Evolutionary conservation across 345 rosid species (phyloP).

Genomic region (Pugionium cornutum): DNA sequence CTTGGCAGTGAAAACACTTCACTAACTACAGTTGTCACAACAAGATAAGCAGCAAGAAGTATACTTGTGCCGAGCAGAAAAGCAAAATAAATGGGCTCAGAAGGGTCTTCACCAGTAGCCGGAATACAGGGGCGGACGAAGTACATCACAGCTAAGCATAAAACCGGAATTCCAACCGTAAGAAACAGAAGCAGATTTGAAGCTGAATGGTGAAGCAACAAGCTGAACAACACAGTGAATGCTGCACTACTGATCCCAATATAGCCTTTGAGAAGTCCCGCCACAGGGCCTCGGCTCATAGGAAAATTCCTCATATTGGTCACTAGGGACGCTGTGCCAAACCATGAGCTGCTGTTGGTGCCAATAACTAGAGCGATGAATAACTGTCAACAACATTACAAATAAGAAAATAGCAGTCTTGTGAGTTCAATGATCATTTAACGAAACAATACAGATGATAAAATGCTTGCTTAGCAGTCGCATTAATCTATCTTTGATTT

Average conservation of each 20-base stretch:
- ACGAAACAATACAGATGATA: neutral
- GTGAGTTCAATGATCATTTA: conserved; percentile 8
- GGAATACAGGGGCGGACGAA: conserved; percentile 81
- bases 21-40: conserved; percentile 52
- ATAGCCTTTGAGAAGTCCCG: conserved; percentile 80
- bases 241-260: conserved; percentile 77
- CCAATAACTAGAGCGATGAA: conserved; percentile 74
- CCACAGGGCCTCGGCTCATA: conserved; percentile 66
- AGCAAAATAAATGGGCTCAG: conserved; percentile 67
- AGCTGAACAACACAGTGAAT: conserved; percentile 69
- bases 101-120: conserved; percentile 85
- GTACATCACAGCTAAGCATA: conserved; percentile 69
- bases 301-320: conserved; percentile 90
- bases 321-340: conserved; percentile 70
- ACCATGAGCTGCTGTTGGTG: conserved; percentile 80
- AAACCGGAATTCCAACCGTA: conserved; percentile 68
- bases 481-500: neutral
- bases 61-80: conserved; percentile 70
- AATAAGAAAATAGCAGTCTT: neutral
- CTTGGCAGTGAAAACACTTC: conserved; percentile 46
- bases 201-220: conserved; percentile 60
- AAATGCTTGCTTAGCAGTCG: neutral
- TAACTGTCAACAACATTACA: conserved; percentile 50
- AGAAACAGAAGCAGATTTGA: conserved; percentile 64
- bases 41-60: conserved; percentile 68